Conservation (phyloP, 1,284 basidiomycete species). For the Vanrija pseudolonga region DNA sequence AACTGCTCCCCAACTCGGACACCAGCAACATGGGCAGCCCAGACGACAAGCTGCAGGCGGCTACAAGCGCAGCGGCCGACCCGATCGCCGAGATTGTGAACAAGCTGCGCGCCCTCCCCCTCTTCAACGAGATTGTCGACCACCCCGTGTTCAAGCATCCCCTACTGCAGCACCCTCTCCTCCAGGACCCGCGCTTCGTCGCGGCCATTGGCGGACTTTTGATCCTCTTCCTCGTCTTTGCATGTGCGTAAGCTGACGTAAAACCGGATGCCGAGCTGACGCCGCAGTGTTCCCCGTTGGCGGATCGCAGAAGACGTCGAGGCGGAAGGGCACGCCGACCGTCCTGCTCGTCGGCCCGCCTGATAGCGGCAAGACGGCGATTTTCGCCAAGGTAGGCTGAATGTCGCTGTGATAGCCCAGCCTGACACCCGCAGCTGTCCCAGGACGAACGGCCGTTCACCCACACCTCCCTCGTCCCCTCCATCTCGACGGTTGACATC, state of each 20-base stretch:
- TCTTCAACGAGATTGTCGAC: conserved; percentile 1
- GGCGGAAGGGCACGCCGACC: conserved; percentile 29
- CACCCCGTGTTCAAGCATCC: conserved; percentile 6
- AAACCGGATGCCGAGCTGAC: background rate
- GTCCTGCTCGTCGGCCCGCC: conserved; percentile 40
- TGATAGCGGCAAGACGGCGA: conserved; percentile 43
- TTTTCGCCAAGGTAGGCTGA: conserved; percentile 40
- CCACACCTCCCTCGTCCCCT: conserved; percentile 39
- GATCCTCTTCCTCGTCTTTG: conserved; percentile 22
- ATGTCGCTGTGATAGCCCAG: background rate
- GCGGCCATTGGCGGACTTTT: conserved; percentile 30
- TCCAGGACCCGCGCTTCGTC: conserved; percentile 24
- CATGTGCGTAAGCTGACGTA: conserved; percentile 15
- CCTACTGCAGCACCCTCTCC: conserved; percentile 2
- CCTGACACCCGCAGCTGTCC: conserved; percentile 27
- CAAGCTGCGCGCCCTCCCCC: background rate
- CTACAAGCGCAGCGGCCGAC: background rate
- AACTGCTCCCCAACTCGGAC: background rate
- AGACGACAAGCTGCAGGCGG: background rate
- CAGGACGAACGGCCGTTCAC: conserved; percentile 35
- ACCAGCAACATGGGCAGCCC: background rate
- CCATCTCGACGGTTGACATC: conserved; percentile 30
- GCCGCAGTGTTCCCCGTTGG: conserved; percentile 1
- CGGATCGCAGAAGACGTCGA: conserved; percentile 3
- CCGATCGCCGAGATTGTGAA: background rate